phyloP scores from a whole-genome alignment of 257 asterid species.

The Pogostemon cablin region DNA sequence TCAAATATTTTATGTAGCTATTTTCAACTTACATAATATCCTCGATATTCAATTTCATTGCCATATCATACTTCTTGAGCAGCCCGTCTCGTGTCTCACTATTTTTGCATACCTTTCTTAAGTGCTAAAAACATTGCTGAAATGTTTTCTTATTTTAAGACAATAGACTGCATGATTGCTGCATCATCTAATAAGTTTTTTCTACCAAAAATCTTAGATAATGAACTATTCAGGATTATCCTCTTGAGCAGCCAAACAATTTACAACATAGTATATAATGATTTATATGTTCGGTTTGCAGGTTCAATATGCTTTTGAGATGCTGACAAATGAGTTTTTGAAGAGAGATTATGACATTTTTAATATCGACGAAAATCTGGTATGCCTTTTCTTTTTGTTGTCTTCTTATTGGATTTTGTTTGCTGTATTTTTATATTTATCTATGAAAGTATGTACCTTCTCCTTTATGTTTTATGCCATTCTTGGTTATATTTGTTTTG shows the following conservation, averaged over 20 bases:
- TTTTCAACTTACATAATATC: not conserved
- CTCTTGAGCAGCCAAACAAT: slow-evolving; percentile 22
- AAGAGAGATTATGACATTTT: slow-evolving; percentile 91
- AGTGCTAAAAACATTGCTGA: not conserved
- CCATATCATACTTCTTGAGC: not conserved
- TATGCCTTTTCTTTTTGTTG: slow-evolving; percentile 43
- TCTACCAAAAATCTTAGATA: not conserved
- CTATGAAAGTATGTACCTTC: slow-evolving; percentile 1
- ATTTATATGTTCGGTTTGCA: slow-evolving; percentile 45
- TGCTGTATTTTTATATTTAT: slow-evolving; percentile 12
- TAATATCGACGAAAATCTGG: slow-evolving; percentile 74
- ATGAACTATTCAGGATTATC: slow-evolving; percentile 24
- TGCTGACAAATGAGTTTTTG: slow-evolving; percentile 76
- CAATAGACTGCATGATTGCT: slow-evolving; percentile 12
- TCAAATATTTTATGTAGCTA: not conserved
- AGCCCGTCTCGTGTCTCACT: not conserved
- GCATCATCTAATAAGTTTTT: slow-evolving; percentile 19
- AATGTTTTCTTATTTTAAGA: slow-evolving; percentile 8
- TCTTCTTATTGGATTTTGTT: slow-evolving; percentile 24
- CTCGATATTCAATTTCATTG: not conserved
- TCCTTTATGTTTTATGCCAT: slow-evolving; percentile 25
- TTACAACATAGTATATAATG: slow-evolving; percentile 14
- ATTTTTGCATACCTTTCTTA: not conserved
- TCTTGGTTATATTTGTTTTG: slow-evolving; percentile 11
- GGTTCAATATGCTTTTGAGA: slow-evolving; percentile 93